Percentiles rank a stretch among this genome's conserved stretches.
These are phyloP conservation scores for Samsoniella hepiali DNA, from an alignment of 2,329 filamentous ascomycete species.

Conservation along the genomic window DNA sequence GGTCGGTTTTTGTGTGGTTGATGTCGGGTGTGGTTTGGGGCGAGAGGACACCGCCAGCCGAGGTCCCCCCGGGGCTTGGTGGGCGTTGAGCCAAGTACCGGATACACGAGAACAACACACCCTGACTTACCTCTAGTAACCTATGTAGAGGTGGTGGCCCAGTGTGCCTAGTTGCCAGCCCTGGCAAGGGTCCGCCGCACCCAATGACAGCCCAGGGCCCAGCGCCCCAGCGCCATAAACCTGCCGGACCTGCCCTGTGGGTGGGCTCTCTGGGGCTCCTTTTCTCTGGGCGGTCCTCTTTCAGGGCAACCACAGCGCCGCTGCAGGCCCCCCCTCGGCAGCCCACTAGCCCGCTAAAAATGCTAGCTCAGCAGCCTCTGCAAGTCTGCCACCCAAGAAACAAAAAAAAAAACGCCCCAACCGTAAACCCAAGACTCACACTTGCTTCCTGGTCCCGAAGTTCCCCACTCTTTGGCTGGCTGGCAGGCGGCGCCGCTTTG, in stretches of 20 bases:
- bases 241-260: background rate
- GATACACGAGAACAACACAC: background rate
- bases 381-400: too few species aligned
- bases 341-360: too few species aligned
- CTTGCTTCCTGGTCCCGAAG: background rate
- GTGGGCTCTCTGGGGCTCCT: background rate
- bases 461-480: constrained; percentile 12
- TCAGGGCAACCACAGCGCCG: too few species aligned
- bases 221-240: background rate
- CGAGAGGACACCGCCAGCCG: too few species aligned
- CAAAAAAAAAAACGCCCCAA: too few species aligned
- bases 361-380: too few species aligned
- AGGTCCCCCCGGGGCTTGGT: too few species aligned
- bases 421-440: background rate
- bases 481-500: background rate
- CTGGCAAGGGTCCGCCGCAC: background rate
- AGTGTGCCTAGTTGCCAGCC: too few species aligned
- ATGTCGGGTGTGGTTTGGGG: too few species aligned
- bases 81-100: background rate
- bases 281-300: background rate
- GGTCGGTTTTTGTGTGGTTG: too few species aligned
- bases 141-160: too few species aligned
- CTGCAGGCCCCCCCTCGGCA: too few species aligned
- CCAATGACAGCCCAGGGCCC: background rate
- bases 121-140: background rate